Evolutionary conservation across 1,284 basidiomycete species (phyloP).

Genomic region (Ceraceosorus guamensis): DNA sequence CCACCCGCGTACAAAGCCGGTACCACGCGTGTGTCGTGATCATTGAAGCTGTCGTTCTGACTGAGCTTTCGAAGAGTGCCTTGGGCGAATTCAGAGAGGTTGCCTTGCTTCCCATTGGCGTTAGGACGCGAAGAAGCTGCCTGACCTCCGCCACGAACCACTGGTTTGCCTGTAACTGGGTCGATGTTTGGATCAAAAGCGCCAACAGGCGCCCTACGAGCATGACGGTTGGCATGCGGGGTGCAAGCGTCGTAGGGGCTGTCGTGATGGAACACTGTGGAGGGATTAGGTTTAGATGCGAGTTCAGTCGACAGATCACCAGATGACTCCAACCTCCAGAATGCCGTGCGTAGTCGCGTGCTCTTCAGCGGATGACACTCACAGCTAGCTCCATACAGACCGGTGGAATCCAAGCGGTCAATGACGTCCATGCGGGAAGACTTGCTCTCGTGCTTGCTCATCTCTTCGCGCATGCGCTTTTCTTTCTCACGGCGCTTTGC

Average conservation of each 20-base stretch:
- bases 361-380: constrained; percentile 7
- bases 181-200: constrained; percentile 44
- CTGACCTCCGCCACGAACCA: constrained; percentile 13
- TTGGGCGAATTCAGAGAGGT: constrained; percentile 6
- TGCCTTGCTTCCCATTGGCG: constrained; percentile 13
- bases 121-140: constrained; percentile 10
- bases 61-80: constrained; percentile 10
- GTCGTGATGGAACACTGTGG: constrained; percentile 44
- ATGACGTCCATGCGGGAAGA: constrained; percentile 43
- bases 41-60: constrained; percentile 10
- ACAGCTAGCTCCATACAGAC: constrained; percentile 37
- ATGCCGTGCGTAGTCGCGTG: too few relatives aligned
- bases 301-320: background rate
- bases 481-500: constrained; percentile 26
- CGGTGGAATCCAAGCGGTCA: constrained; percentile 42
- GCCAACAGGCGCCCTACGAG: constrained; percentile 31
- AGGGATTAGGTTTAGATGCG: background rate
- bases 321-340: background rate
- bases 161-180: constrained; percentile 35
- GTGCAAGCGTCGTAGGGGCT: constrained; percentile 46
- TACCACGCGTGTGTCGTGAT: background rate
- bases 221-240: constrained; percentile 36
- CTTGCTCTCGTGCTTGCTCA: constrained; percentile 17
- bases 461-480: constrained; percentile 26
- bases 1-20: background rate